Evolutionary conservation across 2,329 filamentous ascomycete genomes (phyloP).

Genomic region (Pseudogymnoascus sp.): DNA sequence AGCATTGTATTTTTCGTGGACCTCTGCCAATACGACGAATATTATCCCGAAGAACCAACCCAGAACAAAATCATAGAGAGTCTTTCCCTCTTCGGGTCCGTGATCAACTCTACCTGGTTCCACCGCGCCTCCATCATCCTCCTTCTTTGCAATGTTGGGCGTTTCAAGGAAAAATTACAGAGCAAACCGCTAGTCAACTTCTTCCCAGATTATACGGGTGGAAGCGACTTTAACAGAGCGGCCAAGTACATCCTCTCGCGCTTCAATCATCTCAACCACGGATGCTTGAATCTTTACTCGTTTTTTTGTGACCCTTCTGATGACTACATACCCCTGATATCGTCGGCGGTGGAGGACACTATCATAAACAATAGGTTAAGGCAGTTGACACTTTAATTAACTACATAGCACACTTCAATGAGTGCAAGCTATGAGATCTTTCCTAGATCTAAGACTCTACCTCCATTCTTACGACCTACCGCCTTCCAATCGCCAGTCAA

Average conservation of each 20-base stretch:
- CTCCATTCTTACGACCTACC: too few relatives aligned
- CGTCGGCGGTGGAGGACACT: not conserved
- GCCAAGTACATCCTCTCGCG: not conserved
- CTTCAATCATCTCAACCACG: not conserved
- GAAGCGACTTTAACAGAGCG: not conserved
- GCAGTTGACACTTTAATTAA: too few relatives aligned
- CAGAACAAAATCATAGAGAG: not conserved
- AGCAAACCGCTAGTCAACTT: not conserved
- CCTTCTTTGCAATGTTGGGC: not conserved
- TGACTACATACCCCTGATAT: not conserved
- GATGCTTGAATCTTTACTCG: not conserved
- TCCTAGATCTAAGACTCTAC: too few relatives aligned
- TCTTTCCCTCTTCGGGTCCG: not conserved
- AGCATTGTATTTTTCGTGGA: not conserved
- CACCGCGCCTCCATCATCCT: not conserved
- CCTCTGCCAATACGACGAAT: not conserved
- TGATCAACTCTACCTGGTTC: not conserved
- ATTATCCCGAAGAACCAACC: not conserved
- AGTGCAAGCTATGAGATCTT: too few relatives aligned
- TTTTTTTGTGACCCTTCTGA: not conserved
- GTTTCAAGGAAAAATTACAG: not conserved
- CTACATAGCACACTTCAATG: too few relatives aligned
- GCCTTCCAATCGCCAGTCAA: not conserved
- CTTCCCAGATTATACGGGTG: not conserved
- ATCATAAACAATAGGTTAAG: not conserved